Conservation (phyloP, 164 flowering plant species). For the Akebia trifoliata region DNA sequence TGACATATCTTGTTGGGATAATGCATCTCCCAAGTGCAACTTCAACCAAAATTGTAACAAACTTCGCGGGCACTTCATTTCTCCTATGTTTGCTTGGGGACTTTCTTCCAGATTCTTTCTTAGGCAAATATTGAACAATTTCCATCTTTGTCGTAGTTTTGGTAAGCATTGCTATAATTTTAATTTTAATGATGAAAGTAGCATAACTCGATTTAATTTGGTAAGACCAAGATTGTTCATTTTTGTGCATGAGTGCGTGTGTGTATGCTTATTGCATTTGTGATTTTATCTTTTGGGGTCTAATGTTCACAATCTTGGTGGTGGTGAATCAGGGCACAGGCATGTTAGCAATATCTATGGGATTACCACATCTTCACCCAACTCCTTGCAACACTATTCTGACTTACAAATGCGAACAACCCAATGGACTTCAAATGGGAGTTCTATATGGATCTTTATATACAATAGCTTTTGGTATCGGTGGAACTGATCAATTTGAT, state of each 20-base stretch:
- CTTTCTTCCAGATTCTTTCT: constrained; percentile 73
- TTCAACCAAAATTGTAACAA: constrained; percentile 67
- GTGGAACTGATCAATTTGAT: constrained; percentile 85
- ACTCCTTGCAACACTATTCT: constrained; percentile 37
- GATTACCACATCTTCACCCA: constrained; percentile 58
- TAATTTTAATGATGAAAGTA: too few species aligned
- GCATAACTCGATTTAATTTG: too few species aligned
- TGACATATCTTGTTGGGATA: constrained; percentile 65
- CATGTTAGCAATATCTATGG: constrained; percentile 43
- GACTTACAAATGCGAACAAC: constrained; percentile 32
- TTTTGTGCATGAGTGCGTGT: too few species aligned
- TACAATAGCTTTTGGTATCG: constrained; percentile 68
- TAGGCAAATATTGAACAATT: constrained; percentile 70
- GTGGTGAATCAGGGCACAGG: constrained; percentile 65
- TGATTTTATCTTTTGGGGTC: too few species aligned
- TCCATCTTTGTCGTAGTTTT: constrained; percentile 45
- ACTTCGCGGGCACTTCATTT: constrained; percentile 73
- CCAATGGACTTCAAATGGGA: constrained; percentile 65
- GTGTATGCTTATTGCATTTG: too few species aligned
- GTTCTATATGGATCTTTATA: constrained; percentile 55
- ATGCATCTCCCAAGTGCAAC: constrained; percentile 74
- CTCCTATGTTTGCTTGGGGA: constrained; percentile 79
- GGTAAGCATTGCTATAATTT: too few species aligned
- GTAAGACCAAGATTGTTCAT: too few species aligned
- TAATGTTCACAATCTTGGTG: too few species aligned